Base-by-base conservation (phyloP, 768 basidiomycete genomes). In the Grammothele lineata region DNA sequence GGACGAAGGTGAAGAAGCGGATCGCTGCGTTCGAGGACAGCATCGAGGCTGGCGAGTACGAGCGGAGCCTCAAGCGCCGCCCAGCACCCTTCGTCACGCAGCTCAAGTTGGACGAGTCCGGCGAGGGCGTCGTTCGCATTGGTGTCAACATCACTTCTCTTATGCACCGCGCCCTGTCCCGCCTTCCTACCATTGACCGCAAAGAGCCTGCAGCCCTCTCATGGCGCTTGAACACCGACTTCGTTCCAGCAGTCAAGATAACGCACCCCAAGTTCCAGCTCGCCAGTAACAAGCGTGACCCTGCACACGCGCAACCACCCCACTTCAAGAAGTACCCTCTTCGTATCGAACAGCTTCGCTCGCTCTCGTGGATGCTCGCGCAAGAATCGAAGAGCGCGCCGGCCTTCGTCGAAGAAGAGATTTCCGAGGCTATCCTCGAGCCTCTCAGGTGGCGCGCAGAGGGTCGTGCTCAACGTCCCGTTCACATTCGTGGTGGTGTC, bases 371-470 rank as follows among this genome's bases (percentile, higher is more conserved):
- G 94, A 96, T 96, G 94, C 66, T 95, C 37, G 63, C 71, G 37
- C 89, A 89, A 58, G 94, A 97, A 65, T 69, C 76, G 2, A 46
- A 57, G 1, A 69, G 79, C 26, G 79, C 80, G 0, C 64, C 76
- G 9, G 84, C 89, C 1, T 97, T 95, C 62, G 63, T 92, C 23
- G 94, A 97, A 64, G 92, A 97, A 62, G 94, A 97, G 62, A 89
- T 96, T 35, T 86, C 91, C 0, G 94, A 97, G 64, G 90, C 92
- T 3, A 78, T 89, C 37, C 72, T 94, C 3, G 85, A 83, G 49
- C 82, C 91, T 42, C 70, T 96, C 11, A 89, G 91, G 6, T 97
- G 94, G 94, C 76, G 92, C 55, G 91, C 90, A n/a, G 92, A 96
- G 65, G 93, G 88, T 33, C 84, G 89, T 34, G 92, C 88, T 3